phyloP scores from a whole-genome alignment of 2,329 filamentous ascomycete species.

The Cryphonectria parasitica region DNA sequence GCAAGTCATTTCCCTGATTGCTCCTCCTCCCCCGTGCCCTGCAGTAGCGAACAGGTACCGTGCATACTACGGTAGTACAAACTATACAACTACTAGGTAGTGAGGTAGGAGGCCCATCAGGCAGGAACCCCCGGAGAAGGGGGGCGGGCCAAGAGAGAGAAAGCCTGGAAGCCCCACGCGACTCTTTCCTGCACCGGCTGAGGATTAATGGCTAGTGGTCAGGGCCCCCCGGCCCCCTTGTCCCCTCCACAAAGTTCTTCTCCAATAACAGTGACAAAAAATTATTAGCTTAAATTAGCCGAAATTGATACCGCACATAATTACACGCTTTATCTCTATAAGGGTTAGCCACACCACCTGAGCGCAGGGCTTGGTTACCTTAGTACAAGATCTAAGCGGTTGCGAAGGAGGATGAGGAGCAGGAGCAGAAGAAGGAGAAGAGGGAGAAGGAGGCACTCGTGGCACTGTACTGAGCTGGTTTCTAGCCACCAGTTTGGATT shows the following conservation, averaged over 20 bases:
- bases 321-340: neutral
- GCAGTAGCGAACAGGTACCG: neutral
- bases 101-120: neutral
- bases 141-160: neutral
- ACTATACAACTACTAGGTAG: neutral
- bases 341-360: neutral
- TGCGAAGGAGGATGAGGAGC: neutral
- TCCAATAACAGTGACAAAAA: slow-evolving; percentile 6
- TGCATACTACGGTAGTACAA: neutral
- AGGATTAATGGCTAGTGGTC: neutral
- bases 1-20: neutral
- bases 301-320: slow-evolving; percentile 24
- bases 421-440: neutral
- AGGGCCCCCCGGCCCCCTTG: neutral
- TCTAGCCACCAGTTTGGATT: neutral
- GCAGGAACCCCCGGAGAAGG: neutral
- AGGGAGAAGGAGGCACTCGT: neutral
- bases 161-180: slow-evolving; percentile 3
- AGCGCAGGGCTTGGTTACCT: neutral
- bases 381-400: neutral
- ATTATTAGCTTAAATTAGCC: slow-evolving; percentile 26
- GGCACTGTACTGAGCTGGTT: neutral
- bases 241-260: neutral
- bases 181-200: neutral
- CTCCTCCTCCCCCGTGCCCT: neutral